These are phyloP conservation scores for Plasmodium vinckei DNA, from an alignment of 169 alveolate genomes.

Conservation along the genomic window DNA sequence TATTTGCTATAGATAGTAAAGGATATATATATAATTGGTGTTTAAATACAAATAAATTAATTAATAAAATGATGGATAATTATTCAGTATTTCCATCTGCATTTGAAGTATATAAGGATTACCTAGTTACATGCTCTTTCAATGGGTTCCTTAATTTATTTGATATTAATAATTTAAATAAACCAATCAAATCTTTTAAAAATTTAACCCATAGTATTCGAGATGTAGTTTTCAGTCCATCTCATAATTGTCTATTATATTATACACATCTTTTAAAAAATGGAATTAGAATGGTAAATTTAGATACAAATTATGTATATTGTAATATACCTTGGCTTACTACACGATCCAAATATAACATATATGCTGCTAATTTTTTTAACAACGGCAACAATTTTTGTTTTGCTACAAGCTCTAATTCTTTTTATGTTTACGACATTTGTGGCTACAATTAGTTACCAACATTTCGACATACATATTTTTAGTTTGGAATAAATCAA, in stretches of 20 bases:
- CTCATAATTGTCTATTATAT: slow-evolving; percentile 49
- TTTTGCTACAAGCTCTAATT: slow-evolving; percentile 28
- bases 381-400: slow-evolving; percentile 67
- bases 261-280: slow-evolving; percentile 34
- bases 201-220: slow-evolving; percentile 39
- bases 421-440: slow-evolving; percentile 61
- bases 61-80: slow-evolving; percentile 44
- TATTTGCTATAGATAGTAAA: slow-evolving; percentile 59
- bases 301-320: slow-evolving; percentile 52
- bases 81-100: slow-evolving; percentile 68
- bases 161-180: slow-evolving; percentile 30
- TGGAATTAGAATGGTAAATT: slow-evolving; percentile 41
- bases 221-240: slow-evolving; percentile 32
- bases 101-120: slow-evolving; percentile 33
- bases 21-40: slow-evolving; percentile 76
- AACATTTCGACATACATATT: not conserved
- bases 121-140: slow-evolving; percentile 40
- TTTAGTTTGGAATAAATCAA: not conserved
- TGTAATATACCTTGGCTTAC: slow-evolving; percentile 72
- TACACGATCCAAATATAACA: not conserved
- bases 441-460: not conserved
- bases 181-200: slow-evolving; percentile 64
- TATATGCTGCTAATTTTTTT: slow-evolving; percentile 65
- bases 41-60: slow-evolving; percentile 59
- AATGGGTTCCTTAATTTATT: slow-evolving; percentile 69